These are phyloP conservation scores for Suillus fuscotomentosus DNA, from an alignment of 768 basidiomycete species.

Conservation along the genomic window DNA sequence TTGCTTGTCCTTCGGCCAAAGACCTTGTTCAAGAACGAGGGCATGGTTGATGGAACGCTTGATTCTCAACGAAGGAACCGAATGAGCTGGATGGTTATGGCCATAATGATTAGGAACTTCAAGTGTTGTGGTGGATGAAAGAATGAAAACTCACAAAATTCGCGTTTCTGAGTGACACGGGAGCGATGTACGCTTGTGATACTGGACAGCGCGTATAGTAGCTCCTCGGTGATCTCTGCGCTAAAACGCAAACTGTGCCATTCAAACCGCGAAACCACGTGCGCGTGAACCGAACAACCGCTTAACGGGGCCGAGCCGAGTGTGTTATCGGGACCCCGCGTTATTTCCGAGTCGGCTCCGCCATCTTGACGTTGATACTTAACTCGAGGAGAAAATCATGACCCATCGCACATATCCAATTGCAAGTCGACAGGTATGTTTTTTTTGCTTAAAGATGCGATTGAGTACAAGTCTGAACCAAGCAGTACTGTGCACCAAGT, in stretches of 20 bases:
- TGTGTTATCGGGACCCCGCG: neutral
- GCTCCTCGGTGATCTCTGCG: neutral
- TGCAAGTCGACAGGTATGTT: neutral
- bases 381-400: neutral
- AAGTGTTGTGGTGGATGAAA: too few species aligned
- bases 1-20: constrained; percentile 72
- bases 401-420: neutral
- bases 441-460: neutral
- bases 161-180: neutral
- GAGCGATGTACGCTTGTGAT: constrained; percentile 1
- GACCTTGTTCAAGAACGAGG: constrained; percentile 76
- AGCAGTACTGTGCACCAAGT: too few species aligned
- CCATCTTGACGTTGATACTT: neutral
- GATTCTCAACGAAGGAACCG: constrained; percentile 13
- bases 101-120: neutral
- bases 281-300: neutral
- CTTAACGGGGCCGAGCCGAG: neutral
- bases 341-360: neutral
- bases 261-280: neutral
- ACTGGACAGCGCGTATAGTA: neutral
- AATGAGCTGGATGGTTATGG: constrained; percentile 1
- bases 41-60: constrained; percentile 32
- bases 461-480: neutral
- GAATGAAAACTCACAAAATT: neutral
- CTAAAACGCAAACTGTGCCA: neutral